Percentiles rank a stretch among this genome's conserved stretches.
phyloP scores from a whole-genome alignment of 352 stramenopile genomes.

The Pythium rishiriense region DNA sequence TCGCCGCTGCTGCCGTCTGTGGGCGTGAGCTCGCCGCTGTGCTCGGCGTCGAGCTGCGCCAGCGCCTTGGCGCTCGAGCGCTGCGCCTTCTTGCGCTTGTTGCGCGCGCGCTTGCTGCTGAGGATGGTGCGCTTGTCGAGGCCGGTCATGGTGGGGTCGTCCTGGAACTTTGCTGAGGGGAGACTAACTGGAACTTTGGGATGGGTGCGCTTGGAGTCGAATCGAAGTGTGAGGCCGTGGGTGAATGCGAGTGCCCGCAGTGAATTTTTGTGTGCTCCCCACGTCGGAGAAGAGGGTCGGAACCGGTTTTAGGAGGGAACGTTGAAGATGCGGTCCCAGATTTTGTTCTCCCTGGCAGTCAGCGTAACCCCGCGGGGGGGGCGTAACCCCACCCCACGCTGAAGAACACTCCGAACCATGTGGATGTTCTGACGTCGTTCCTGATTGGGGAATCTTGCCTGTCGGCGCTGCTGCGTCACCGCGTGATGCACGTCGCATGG shows the following conservation, averaged over 20 bases:
- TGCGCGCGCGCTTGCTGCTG: constrained; percentile 60
- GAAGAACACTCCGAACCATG: constrained; percentile 21
- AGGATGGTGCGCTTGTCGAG: constrained; percentile 66
- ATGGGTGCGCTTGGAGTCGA: background rate
- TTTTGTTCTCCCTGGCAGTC: constrained; percentile 16
- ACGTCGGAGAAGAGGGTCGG: constrained; percentile 13
- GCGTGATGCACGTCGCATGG: constrained; percentile 4
- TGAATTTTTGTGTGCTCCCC: constrained; percentile 1
- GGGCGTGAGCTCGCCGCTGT: constrained; percentile 16
- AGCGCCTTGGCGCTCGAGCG: constrained; percentile 32
- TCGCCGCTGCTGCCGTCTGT: constrained; percentile 24
- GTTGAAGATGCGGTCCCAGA: constrained; percentile 28
- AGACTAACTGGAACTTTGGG: background rate
- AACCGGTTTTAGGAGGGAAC: constrained; percentile 23
- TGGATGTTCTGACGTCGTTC: background rate
- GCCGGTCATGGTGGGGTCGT: constrained; percentile 6
- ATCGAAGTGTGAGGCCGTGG: constrained; percentile 9
- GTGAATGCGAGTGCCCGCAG: background rate
- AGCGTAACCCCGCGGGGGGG: constrained; percentile 2
- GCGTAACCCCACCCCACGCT: constrained; percentile 2
- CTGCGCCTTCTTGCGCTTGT: constrained; percentile 53
- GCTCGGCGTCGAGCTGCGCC: background rate
- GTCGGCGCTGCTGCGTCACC: constrained; percentile 13
- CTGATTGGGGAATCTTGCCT: constrained; percentile 26
- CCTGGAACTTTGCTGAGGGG: no score